Evolutionary conservation across 2,329 filamentous ascomycete species (phyloP).

Genomic region (Xenoacremonium recifei): DNA sequence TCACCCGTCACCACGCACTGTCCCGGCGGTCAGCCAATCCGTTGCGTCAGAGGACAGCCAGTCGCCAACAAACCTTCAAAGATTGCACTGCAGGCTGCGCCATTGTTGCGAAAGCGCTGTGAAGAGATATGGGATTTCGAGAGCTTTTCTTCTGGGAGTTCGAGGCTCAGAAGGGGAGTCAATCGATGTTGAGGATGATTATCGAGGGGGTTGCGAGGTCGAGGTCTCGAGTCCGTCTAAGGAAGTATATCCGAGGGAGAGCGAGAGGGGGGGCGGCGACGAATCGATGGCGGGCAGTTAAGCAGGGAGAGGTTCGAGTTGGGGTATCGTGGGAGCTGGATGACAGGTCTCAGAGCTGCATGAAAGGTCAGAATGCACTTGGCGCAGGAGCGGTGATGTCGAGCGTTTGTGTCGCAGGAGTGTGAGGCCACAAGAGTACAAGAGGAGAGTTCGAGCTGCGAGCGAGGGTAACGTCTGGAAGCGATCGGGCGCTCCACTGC

Average conservation of each 20-base stretch:
- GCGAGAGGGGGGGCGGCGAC: conserved; percentile 7
- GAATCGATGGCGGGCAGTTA: too few species aligned
- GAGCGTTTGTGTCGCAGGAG: conserved; percentile 31
- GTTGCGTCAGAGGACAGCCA: conserved; percentile 15
- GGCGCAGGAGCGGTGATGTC: conserved; percentile 26
- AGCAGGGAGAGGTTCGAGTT: conserved; percentile 2
- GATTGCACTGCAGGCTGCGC: conserved; percentile 84
- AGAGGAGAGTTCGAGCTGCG: neutral
- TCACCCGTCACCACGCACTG: conserved; percentile 99
- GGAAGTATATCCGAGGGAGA: conserved; percentile 9
- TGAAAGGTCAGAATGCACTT: conserved; percentile 25
- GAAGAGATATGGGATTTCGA: conserved; percentile 5
- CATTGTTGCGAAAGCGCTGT: conserved; percentile 46
- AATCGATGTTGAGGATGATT: conserved; percentile 6
- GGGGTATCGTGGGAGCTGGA: neutral
- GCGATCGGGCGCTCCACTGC: neutral
- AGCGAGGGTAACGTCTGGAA: neutral
- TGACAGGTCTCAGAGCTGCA: conserved; percentile 26
- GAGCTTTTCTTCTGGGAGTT: conserved; percentile 2
- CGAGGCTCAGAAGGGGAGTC: conserved; percentile 5
- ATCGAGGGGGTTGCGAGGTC: conserved; percentile 7
- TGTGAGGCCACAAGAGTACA: conserved; percentile 27
- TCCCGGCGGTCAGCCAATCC: conserved; percentile 31
- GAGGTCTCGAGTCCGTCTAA: conserved; percentile 11
- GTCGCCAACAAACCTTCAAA: conserved; percentile 69